phyloP scores from a whole-genome alignment of 768 basidiomycete species.

The Hygrocybe punicea region DNA sequence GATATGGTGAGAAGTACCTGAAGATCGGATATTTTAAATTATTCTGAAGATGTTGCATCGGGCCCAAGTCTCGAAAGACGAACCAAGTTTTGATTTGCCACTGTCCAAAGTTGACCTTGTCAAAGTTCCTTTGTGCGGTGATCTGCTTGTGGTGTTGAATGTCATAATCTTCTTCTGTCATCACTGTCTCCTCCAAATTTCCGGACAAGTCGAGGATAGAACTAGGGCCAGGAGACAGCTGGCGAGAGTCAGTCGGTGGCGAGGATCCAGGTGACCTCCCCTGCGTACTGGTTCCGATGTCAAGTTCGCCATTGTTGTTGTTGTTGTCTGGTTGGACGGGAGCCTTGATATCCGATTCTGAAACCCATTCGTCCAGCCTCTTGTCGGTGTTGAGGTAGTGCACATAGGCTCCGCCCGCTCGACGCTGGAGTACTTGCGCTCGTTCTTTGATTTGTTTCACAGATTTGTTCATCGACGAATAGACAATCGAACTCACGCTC shows the following conservation, averaged over 20 bases:
- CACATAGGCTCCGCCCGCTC: constrained; percentile 57
- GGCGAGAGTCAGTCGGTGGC: constrained; percentile 2
- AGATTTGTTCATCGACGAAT: background rate
- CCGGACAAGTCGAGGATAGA: constrained; percentile 11
- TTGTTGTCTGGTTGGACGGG: constrained; percentile 2
- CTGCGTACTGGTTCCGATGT: background rate
- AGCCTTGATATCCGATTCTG: constrained; percentile 41
- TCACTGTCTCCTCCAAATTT: constrained; percentile 31
- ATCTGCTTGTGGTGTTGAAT: constrained; percentile 58
- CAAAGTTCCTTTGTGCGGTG: constrained; percentile 76
- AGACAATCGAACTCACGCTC: constrained; percentile 1
- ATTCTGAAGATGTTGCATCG: background rate
- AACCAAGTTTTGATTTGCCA: constrained; percentile 90
- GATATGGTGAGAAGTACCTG: constrained; percentile 96
- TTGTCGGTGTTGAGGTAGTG: constrained; percentile 71
- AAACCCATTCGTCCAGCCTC: constrained; percentile 72
- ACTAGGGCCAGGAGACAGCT: constrained; percentile 6
- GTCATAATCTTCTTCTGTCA: constrained; percentile 71
- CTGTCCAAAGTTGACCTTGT: constrained; percentile 78
- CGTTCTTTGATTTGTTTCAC: constrained; percentile 32
- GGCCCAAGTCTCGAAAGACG: constrained; percentile 23
- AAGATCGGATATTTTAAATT: background rate
- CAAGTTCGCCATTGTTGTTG: constrained; percentile 29
- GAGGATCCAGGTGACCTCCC: background rate
- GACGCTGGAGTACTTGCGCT: constrained; percentile 54